Percentiles rank a stretch among this genome's conserved stretches.
These are phyloP conservation scores for Cucumis sativus DNA, from an alignment of 306 rosid species.

Conservation along the genomic window Cucumber_9930_V3 NC_026657.2:28280501-28281000, in stretches of 20 bases:
- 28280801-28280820: slow-evolving; percentile 67
- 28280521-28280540: slow-evolving; percentile 92
- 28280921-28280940: no score
- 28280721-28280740: slow-evolving; percentile 83
- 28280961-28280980: no score
- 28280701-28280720: slow-evolving; percentile 87
- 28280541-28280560: slow-evolving; percentile 91
- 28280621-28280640: slow-evolving; percentile 3
- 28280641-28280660: slow-evolving; percentile 13
- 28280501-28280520: slow-evolving; percentile 83
- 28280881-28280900: neutral
- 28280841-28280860: neutral
- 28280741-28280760: slow-evolving; percentile 61
- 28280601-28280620: neutral
- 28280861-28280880: neutral
- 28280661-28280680: slow-evolving; percentile 79
- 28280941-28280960: no score
- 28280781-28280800: slow-evolving; percentile 72
- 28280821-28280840: neutral
- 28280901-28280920: no score
- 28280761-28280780: slow-evolving; percentile 59
- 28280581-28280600: neutral
- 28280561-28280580: slow-evolving; percentile 58
- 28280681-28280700: slow-evolving; percentile 72
- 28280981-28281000: no score